phyloP scores from a whole-genome alignment of 345 rosid genomes.

The Eucalyptus tenuipes region DNA sequence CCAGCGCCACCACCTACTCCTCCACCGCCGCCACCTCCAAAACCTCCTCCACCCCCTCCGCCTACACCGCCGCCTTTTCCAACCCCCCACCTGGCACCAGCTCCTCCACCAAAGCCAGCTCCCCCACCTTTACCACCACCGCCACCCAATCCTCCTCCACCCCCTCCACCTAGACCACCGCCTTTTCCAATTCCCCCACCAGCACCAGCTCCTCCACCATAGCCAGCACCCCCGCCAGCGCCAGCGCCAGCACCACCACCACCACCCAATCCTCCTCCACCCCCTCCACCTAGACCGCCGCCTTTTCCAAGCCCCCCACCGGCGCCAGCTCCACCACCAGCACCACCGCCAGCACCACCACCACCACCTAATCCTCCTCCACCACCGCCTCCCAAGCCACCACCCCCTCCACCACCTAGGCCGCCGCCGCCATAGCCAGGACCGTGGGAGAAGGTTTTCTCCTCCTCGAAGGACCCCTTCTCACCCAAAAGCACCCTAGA shows the following conservation, averaged over 20 bases:
- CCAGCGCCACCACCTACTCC: constrained; percentile 11
- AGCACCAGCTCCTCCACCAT: constrained; percentile 11
- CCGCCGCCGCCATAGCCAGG: neutral
- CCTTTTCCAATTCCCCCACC: neutral
- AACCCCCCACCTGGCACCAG: constrained; percentile 4
- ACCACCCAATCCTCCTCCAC: neutral
- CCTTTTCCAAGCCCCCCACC: neutral
- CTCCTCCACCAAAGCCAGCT: constrained; percentile 3
- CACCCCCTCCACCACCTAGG: neutral
- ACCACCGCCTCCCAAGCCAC: constrained; percentile 4
- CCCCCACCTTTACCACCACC: constrained; percentile 1
- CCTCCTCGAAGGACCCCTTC: neutral
- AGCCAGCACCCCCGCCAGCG: neutral
- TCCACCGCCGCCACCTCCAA: constrained; percentile 13
- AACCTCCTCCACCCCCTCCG: constrained; percentile 4
- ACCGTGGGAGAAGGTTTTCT: neutral
- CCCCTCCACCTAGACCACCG: neutral
- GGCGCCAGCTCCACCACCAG: neutral
- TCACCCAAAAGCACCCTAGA: neutral
- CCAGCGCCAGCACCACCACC: neutral
- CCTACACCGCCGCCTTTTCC: constrained; percentile 15
- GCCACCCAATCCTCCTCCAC: neutral
- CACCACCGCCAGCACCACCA: neutral
- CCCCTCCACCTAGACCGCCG: neutral
- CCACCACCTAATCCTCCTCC: constrained; percentile 12